Evolutionary conservation across 768 basidiomycete genomes (phyloP).

Genomic region (Tricholoma furcatifolium): DNA sequence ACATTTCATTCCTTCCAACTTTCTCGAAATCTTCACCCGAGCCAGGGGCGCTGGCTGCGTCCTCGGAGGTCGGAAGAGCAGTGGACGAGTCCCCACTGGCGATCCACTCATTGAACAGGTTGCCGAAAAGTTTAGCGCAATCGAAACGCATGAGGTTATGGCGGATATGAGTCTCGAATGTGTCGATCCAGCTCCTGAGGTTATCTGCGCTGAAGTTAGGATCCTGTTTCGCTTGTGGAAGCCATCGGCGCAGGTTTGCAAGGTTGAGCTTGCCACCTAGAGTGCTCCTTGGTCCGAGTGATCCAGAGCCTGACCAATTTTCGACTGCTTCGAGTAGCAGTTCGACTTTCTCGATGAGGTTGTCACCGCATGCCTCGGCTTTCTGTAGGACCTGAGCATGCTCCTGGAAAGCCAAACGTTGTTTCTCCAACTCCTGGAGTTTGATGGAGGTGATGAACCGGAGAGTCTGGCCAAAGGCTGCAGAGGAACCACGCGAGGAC

Average conservation of each 20-base stretch:
- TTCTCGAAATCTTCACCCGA: conserved; percentile 22
- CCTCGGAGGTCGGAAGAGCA: conserved; percentile 14
- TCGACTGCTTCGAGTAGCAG: conserved; percentile 31
- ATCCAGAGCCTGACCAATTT: conserved; percentile 35
- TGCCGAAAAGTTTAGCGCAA: conserved; percentile 40
- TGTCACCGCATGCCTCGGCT: conserved; percentile 20
- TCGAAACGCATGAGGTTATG: conserved; percentile 38
- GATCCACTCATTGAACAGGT: conserved; percentile 43
- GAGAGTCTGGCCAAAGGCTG: conserved; percentile 36
- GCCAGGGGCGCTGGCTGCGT: conserved; percentile 6
- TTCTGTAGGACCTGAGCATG: conserved; percentile 32
- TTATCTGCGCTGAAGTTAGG: conserved; percentile 36
- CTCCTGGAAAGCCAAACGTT: conserved; percentile 30
- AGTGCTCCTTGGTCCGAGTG: conserved; percentile 10
- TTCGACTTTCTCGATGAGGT: conserved; percentile 30
- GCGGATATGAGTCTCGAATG: conserved; percentile 36
- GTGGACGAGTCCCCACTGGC: conserved; percentile 40
- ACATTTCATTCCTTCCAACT: conserved; percentile 38
- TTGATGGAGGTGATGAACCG: conserved; percentile 44
- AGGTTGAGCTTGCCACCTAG: conserved; percentile 27
- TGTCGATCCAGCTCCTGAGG: conserved; percentile 35
- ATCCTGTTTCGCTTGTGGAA: conserved; percentile 39
- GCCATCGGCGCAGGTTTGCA: conserved; percentile 33
- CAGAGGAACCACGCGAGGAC: conserved; percentile 4
- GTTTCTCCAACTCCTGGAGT: conserved; percentile 42